A percentile compares a stretch with the other conserved stretches of the same genome.
phyloP scores from a whole-genome alignment of 768 basidiomycete genomes.

The Boletus fagicola region DNA sequence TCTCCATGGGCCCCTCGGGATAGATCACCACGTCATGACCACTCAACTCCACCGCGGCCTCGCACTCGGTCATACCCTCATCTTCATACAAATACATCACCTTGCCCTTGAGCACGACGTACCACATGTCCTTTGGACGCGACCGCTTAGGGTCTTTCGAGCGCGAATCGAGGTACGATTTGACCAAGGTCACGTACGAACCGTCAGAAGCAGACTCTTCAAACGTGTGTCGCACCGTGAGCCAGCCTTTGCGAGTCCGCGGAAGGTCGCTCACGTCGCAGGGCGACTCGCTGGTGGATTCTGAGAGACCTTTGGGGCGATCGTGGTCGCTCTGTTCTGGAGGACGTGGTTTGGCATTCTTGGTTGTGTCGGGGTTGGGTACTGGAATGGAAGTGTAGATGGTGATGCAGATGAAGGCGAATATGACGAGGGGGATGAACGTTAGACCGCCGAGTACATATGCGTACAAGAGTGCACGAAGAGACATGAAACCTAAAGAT shows the following conservation, averaged over 20 bases:
- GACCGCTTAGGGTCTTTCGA: slow-evolving; percentile 83
- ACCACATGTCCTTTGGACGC: slow-evolving; percentile 91
- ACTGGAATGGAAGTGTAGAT: slow-evolving; percentile 88
- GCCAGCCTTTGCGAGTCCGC: slow-evolving; percentile 73
- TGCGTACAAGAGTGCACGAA: slow-evolving; percentile 73
- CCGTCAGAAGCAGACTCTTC: slow-evolving; percentile 61
- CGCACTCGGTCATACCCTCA: slow-evolving; percentile 86
- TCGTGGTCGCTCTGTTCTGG: slow-evolving; percentile 23
- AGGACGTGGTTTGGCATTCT: slow-evolving; percentile 37
- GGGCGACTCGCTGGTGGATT: slow-evolving; percentile 18
- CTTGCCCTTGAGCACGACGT: slow-evolving; percentile 86
- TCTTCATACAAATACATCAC: slow-evolving; percentile 93
- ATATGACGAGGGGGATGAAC: slow-evolving; percentile 76
- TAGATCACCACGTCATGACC: slow-evolving; percentile 74
- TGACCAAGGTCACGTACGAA: slow-evolving; percentile 76
- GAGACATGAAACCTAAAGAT: slow-evolving; percentile 52
- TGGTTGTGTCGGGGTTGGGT: slow-evolving; percentile 46
- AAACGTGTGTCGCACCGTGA: slow-evolving; percentile 78
- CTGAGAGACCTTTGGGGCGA: slow-evolving; percentile 28
- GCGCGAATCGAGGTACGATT: slow-evolving; percentile 75
- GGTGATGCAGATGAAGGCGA: slow-evolving; percentile 54
- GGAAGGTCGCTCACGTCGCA: slow-evolving; percentile 54
- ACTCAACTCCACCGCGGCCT: slow-evolving; percentile 84
- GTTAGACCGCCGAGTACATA: slow-evolving; percentile 91
- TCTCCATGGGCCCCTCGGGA: too few species aligned